These are phyloP conservation scores for Schizophyllum amplum DNA, from an alignment of 1,284 basidiomycete species.

Conservation along the genomic window DNA sequence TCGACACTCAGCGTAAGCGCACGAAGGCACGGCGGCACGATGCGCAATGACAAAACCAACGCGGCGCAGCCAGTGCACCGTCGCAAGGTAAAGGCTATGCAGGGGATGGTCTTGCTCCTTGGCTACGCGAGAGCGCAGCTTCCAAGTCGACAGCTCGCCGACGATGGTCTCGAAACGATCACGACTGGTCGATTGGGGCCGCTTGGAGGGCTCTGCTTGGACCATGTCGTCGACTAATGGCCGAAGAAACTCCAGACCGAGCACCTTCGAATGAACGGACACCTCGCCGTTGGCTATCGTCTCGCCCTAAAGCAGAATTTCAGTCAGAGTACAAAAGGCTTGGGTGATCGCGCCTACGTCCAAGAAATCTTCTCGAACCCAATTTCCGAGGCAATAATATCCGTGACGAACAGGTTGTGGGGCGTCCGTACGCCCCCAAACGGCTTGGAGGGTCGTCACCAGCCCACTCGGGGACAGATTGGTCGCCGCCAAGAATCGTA, in stretches of 20 bases:
- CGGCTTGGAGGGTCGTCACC: not conserved
- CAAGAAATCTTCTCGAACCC: constrained; percentile 4
- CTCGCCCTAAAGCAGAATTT: not conserved
- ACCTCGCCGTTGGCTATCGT: not conserved
- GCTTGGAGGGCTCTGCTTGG: constrained; percentile 4
- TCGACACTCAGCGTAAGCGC: too few species aligned
- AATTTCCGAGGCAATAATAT: constrained; percentile 8
- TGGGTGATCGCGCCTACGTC: not conserved
- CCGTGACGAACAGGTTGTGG: not conserved
- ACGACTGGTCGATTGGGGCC: constrained; percentile 8
- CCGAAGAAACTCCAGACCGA: constrained; percentile 2
- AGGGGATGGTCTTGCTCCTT: not conserved
- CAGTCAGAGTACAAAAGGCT: not conserved
- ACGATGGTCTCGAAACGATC: constrained; percentile 8
- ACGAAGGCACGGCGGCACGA: not conserved
- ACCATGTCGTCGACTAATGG: constrained; percentile 8
- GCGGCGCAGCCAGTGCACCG: not conserved
- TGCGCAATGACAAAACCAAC: not conserved
- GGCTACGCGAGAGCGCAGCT: constrained; percentile 16
- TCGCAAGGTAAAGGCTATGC: not conserved
- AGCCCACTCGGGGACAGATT: constrained; percentile 1
- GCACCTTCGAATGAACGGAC: not conserved
- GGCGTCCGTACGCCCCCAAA: not conserved
- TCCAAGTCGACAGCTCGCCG: constrained; percentile 8
- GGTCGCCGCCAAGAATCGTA: constrained; percentile 5